Percentiles rank a stretch among this genome's conserved stretches.
Evolutionary conservation across 345 rosid species (phyloP).

Genomic region (Raphanus raphanistrum): DNA sequence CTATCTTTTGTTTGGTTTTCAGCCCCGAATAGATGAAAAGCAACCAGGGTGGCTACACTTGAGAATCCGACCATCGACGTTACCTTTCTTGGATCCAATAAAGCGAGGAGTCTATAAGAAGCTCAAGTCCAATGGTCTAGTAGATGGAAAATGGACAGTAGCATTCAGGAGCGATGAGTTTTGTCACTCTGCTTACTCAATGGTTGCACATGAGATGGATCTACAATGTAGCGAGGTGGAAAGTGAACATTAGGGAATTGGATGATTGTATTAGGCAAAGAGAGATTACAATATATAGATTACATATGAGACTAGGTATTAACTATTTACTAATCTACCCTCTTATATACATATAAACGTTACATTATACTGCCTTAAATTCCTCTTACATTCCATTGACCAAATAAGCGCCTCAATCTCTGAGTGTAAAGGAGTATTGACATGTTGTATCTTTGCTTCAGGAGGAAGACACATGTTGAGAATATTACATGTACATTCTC

Average conservation of each 20-base stretch:
- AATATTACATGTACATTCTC: too few species aligned
- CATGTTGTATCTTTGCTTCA: too few species aligned
- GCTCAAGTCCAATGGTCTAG: conserved; percentile 60
- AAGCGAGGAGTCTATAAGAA: conserved; percentile 46
- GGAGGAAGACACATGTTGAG: too few species aligned
- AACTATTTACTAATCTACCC: too few species aligned
- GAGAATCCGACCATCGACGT: conserved; percentile 75
- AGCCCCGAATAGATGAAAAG: conserved; percentile 87
- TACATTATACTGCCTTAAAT: too few species aligned
- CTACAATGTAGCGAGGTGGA: conserved; percentile 69
- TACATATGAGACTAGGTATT: too few species aligned
- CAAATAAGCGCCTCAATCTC: too few species aligned
- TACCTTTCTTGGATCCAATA: conserved; percentile 62
- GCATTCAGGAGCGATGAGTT: conserved; percentile 82
- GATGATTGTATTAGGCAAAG: too few species aligned
- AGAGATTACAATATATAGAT: too few species aligned
- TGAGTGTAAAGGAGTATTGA: too few species aligned
- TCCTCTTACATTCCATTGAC: too few species aligned
- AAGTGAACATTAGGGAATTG: conserved; percentile 34
- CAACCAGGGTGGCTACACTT: conserved; percentile 86
- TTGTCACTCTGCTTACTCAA: conserved; percentile 67
- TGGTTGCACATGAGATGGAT: conserved; percentile 64
- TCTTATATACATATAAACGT: too few species aligned
- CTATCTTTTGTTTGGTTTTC: conserved; percentile 26
- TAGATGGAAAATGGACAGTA: conserved; percentile 95